A percentile compares a stretch with the other conserved stretches of the same genome.
phyloP scores from a whole-genome alignment of 2,329 filamentous ascomycete species.

The Paracorniculantispora psalliotae region DNA sequence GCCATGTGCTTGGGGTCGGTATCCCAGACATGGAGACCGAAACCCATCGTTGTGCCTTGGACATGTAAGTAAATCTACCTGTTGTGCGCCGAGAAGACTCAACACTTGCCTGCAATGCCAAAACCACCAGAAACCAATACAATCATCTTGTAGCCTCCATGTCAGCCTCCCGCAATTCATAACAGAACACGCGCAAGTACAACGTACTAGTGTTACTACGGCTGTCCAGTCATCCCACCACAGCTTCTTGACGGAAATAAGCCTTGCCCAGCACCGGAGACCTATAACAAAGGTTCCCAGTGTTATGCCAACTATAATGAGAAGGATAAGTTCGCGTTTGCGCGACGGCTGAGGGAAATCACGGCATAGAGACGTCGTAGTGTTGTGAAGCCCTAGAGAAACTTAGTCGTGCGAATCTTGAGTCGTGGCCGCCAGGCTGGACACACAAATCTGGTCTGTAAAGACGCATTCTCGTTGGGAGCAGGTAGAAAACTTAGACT shows the following conservation, averaged over 20 bases:
- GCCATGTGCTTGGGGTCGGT: background rate
- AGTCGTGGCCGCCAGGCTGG: background rate
- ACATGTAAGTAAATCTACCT: background rate
- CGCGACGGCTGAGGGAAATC: background rate
- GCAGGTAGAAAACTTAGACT: background rate
- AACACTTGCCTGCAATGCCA: background rate
- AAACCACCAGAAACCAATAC: background rate
- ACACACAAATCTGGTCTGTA: background rate
- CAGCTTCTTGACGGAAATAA: background rate
- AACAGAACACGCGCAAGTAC: background rate
- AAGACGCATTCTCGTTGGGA: background rate
- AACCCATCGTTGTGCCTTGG: background rate
- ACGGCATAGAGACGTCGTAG: background rate
- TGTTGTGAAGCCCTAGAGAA: background rate
- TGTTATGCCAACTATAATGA: background rate
- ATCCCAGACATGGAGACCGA: background rate
- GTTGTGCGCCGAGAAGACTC: background rate
- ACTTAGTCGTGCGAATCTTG: background rate
- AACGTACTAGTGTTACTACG: background rate
- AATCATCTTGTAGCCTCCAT: background rate
- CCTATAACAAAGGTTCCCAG: background rate
- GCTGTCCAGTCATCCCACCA: background rate
- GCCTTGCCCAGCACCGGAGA: background rate
- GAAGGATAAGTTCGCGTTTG: background rate
- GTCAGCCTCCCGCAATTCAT: background rate